Evolutionary conservation across 305 asterid genomes (phyloP).

Genomic region (Fraxinus baroniana): DNA sequence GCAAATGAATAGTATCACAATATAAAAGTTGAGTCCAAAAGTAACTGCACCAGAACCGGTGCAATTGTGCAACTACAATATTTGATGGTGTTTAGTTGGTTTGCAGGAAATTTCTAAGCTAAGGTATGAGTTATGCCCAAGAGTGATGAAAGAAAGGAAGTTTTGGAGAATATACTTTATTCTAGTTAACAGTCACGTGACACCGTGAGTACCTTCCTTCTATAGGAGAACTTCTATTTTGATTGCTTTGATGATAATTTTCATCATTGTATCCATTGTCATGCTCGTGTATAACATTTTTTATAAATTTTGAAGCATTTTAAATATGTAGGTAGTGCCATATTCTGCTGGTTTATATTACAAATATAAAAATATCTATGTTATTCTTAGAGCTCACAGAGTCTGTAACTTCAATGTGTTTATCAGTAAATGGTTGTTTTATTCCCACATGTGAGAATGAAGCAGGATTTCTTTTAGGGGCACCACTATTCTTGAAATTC

Average conservation of each 20-base stretch:
- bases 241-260: not conserved
- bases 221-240: constrained; percentile 11
- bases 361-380: not conserved
- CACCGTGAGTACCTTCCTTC: constrained; percentile 57
- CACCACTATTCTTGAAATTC: not conserved
- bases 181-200: constrained; percentile 73
- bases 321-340: not conserved
- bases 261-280: not conserved
- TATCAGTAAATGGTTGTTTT: not conserved
- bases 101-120: constrained; percentile 87
- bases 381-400: not conserved
- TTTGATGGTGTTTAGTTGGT: constrained; percentile 1
- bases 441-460: constrained; percentile 6
- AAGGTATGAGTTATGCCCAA: constrained; percentile 85
- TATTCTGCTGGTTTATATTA: not conserved
- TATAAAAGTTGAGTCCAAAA: constrained; percentile 13
- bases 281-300: not conserved
- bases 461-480: not conserved
- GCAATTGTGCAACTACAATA: not conserved
- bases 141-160: constrained; percentile 84
- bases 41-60: not conserved
- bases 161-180: constrained; percentile 95
- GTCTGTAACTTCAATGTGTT: not conserved
- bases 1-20: not conserved
- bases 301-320: not conserved